These are phyloP conservation scores for Balansia obtecta DNA, from an alignment of 2,329 filamentous ascomycete species.

Conservation along the genomic window DNA sequence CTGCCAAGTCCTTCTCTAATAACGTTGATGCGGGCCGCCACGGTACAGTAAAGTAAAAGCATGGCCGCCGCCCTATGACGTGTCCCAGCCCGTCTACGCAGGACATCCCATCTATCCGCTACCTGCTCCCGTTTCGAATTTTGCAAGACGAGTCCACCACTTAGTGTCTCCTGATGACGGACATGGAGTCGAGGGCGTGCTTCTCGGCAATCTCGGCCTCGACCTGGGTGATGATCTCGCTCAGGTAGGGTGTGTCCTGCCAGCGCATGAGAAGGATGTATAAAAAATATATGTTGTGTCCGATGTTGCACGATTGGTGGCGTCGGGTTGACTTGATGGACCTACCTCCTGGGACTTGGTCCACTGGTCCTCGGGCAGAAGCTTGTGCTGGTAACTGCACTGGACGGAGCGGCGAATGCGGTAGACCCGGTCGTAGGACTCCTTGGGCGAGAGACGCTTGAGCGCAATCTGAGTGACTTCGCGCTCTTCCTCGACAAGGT, in stretches of 20 bases:
- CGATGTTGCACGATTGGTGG: not conserved
- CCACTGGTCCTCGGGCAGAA: constrained; percentile 50
- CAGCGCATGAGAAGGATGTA: not conserved
- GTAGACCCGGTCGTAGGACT: constrained; percentile 94
- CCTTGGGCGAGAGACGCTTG: constrained; percentile 79
- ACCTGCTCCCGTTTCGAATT: not conserved
- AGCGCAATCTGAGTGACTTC: constrained; percentile 77
- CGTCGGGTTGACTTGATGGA: not conserved
- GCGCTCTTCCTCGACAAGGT: constrained; percentile 88
- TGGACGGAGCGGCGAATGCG: constrained; percentile 92
- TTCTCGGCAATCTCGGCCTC: constrained; percentile 38
- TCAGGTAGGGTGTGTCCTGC: constrained; percentile 43
- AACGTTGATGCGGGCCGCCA: not conserved
- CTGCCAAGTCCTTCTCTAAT: constrained; percentile 3
- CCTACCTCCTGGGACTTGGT: constrained; percentile 42
- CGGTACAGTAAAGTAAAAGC: not conserved
- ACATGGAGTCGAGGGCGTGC: constrained; percentile 37
- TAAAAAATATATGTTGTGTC: not conserved
- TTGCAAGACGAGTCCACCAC: not conserved
- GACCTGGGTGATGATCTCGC: constrained; percentile 39
- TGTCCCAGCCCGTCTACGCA: not conserved
- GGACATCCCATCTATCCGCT: not conserved
- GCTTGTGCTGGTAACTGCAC: constrained; percentile 50
- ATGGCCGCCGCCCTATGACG: not conserved
- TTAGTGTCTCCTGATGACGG: constrained; percentile 37